Evolutionary conservation across 768 basidiomycete species (phyloP).

Genomic region (Sporobolomyces phaffii): DNA sequence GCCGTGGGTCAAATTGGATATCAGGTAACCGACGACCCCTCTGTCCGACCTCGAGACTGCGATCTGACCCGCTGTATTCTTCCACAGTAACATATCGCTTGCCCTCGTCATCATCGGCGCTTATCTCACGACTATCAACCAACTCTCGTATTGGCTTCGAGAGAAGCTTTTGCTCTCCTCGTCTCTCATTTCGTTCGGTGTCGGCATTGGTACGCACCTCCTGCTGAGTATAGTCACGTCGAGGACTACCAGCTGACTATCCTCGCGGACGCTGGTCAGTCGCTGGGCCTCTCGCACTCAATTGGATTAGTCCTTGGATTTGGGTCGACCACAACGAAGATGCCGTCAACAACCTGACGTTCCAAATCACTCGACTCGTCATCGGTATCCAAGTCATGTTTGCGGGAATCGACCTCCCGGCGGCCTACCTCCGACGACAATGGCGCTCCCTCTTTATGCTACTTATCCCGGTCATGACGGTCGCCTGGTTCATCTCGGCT

Average conservation of each 20-base stretch:
- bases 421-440: conserved; percentile 46
- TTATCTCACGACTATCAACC: conserved; percentile 44
- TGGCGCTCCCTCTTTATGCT: conserved; percentile 46
- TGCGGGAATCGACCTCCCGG: conserved; percentile 45
- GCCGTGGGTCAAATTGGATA: conserved; percentile 42
- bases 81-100: conserved; percentile 41
- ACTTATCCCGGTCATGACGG: conserved; percentile 48
- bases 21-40: conserved; percentile 23
- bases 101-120: conserved; percentile 44
- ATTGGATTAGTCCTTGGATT: conserved; percentile 45
- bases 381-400: conserved; percentile 48
- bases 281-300: conserved; percentile 46
- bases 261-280: conserved; percentile 38
- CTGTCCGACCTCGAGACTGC: not conserved
- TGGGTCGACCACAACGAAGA: conserved; percentile 44
- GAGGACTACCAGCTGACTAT: too few relatives aligned
- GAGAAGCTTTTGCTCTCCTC: conserved; percentile 47
- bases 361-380: conserved; percentile 46
- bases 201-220: conserved; percentile 36
- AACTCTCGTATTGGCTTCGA: conserved; percentile 47
- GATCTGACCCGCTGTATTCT: not conserved
- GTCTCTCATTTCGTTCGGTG: conserved; percentile 30
- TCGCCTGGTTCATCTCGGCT: conserved; percentile 48
- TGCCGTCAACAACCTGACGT: conserved; percentile 27
- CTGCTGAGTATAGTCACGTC: too few relatives aligned